Evolutionary conservation across 2,329 filamentous ascomycete genomes (phyloP).

Genomic region (Claviceps purpurea): DNA sequence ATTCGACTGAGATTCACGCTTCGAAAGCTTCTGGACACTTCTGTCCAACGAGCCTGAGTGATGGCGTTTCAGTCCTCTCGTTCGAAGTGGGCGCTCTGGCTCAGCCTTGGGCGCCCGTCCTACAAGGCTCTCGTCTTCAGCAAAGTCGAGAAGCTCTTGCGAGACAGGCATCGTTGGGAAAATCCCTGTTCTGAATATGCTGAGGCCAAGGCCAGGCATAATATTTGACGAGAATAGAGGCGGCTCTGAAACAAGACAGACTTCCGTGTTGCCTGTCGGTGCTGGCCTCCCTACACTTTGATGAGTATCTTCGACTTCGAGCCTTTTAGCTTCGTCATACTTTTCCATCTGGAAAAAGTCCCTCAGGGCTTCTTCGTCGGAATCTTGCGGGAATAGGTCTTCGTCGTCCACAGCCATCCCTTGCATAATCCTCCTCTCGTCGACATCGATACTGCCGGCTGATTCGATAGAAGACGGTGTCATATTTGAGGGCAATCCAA

Average conservation of each 20-base stretch:
- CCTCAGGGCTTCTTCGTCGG: slow-evolving; percentile 34
- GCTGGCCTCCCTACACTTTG: not conserved
- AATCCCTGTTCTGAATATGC: slow-evolving; percentile 25
- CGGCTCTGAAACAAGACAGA: not conserved
- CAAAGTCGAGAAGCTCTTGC: slow-evolving; percentile 25
- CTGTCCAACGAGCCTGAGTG: not conserved
- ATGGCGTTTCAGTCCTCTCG: not conserved
- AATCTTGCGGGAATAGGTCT: slow-evolving; percentile 36
- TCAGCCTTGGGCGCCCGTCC: slow-evolving; percentile 9
- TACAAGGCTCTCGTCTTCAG: slow-evolving; percentile 23
- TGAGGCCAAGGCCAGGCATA: slow-evolving; percentile 26
- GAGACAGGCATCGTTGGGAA: slow-evolving; percentile 25
- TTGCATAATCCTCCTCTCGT: slow-evolving; percentile 44
- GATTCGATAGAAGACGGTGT: slow-evolving; percentile 15
- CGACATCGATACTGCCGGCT: slow-evolving; percentile 45
- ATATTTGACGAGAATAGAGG: not conserved
- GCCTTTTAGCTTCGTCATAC: not conserved
- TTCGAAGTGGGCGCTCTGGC: not conserved
- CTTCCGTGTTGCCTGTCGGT: not conserved
- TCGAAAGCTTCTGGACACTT: slow-evolving; percentile 1
- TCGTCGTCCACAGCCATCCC: slow-evolving; percentile 33
- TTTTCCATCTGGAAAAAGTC: slow-evolving; percentile 12
- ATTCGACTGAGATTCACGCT: slow-evolving; percentile 1
- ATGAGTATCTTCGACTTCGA: not conserved
- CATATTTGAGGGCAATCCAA: slow-evolving; percentile 33